Percentiles rank a stretch among this genome's conserved stretches.
Conservation (phyloP, 176 grass and related monocot species). For the Ensete glaucum region DNA sequence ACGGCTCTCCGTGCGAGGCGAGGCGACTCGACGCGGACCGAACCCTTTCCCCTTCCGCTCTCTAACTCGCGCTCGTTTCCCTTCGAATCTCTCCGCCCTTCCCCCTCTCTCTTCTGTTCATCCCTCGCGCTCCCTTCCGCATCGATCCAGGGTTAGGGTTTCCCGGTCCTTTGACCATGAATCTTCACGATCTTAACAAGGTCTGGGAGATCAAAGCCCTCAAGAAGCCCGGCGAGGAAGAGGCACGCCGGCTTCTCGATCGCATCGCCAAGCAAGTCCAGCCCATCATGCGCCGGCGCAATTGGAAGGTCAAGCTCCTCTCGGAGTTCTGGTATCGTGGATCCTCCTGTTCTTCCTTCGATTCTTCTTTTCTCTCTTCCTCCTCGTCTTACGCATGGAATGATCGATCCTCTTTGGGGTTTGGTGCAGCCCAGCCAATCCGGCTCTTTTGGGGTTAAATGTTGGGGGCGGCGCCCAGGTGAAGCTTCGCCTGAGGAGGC, state of each 20-base stretch:
- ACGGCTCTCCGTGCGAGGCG: too few relatives aligned
- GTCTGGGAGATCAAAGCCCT: conserved; percentile 72
- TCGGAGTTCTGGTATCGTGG: conserved; percentile 73
- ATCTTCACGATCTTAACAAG: conserved; percentile 72
- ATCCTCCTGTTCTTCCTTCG: background rate
- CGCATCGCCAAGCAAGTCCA: conserved; percentile 86
- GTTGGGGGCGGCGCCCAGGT: conserved; percentile 61
- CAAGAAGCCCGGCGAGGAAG: conserved; percentile 58
- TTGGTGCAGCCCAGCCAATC: conserved; percentile 50
- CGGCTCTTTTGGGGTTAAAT: conserved; percentile 77
- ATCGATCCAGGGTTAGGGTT: background rate
- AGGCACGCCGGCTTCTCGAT: conserved; percentile 56
- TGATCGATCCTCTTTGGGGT: background rate
- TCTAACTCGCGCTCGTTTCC: too few relatives aligned
- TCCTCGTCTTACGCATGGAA: background rate
- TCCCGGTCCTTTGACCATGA: conserved; percentile 35
- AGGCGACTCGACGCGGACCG: too few relatives aligned
- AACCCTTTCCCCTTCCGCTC: too few relatives aligned
- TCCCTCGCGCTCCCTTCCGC: too few relatives aligned
- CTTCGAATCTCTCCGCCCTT: too few relatives aligned
- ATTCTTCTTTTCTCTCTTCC: background rate
- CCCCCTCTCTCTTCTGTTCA: too few relatives aligned
- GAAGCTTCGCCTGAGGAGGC: conserved; percentile 66
- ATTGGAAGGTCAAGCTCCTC: conserved; percentile 87
- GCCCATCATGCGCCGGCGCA: conserved; percentile 90